phyloP scores from a whole-genome alignment of 345 rosid species.

The Brassica juncea region DNA sequence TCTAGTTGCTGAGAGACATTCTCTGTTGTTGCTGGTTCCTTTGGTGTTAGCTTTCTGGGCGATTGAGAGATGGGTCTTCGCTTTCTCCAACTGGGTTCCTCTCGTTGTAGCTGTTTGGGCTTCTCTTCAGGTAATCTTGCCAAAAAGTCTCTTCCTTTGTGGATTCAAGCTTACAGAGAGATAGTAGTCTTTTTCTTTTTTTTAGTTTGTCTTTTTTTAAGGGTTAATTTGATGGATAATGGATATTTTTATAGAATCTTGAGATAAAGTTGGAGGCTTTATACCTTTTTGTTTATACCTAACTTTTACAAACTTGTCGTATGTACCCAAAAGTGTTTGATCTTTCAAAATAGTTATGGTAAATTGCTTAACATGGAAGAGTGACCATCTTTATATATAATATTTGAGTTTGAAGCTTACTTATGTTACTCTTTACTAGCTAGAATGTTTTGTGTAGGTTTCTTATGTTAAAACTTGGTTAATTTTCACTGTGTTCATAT shows the following conservation, averaged over 20 bases:
- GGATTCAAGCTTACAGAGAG: not conserved
- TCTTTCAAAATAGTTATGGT: slow-evolving; percentile 11
- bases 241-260: not conserved
- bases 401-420: not conserved
- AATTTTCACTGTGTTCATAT: not conserved
- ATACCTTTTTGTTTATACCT: slow-evolving; percentile 20
- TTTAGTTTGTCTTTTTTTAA: not conserved
- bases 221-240: not conserved
- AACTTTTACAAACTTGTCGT: slow-evolving; percentile 1
- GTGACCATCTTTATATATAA: slow-evolving; percentile 4
- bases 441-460: slow-evolving; percentile 3
- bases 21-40: slow-evolving; percentile 58
- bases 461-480: not conserved
- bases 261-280: slow-evolving; percentile 34
- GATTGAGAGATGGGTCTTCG: slow-evolving; percentile 85
- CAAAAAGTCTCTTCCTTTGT: not conserved
- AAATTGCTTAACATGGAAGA: slow-evolving; percentile 15
- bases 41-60: slow-evolving; percentile 67
- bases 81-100: slow-evolving; percentile 92
- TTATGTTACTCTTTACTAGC: not conserved
- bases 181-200: not conserved
- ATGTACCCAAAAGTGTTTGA: slow-evolving; percentile 7
- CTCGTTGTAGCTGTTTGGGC: slow-evolving; percentile 89
- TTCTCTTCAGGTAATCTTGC: slow-evolving; percentile 62
- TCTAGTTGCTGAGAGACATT: slow-evolving; percentile 64